These are phyloP conservation scores for Paramecium pentaurelia DNA, from an alignment of 73 alveolate species.

Conservation along the genomic window DNA sequence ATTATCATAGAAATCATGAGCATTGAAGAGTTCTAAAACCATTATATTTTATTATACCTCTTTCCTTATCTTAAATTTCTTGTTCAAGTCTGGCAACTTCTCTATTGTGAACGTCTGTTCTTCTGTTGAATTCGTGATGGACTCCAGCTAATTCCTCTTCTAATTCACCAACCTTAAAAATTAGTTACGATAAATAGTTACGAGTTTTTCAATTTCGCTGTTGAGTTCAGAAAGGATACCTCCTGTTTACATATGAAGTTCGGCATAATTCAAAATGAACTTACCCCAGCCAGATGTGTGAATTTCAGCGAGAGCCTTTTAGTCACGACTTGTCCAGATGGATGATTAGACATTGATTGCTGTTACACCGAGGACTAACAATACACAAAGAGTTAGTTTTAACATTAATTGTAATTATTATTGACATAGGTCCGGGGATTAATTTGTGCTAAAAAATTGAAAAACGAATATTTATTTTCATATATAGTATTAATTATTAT, in stretches of 20 bases:
- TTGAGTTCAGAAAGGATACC: constrained; percentile 21
- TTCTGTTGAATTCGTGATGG: constrained; percentile 19
- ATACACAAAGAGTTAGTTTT: background rate
- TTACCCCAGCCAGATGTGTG: constrained; percentile 21
- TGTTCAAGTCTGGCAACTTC: constrained; percentile 40
- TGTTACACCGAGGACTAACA: background rate
- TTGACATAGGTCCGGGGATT: background rate
- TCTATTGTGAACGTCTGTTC: constrained; percentile 42
- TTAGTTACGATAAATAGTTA: background rate
- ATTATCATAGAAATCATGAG: constrained; percentile 41
- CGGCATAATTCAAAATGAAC: constrained; percentile 45
- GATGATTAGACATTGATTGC: constrained; percentile 47
- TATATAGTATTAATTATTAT: background rate
- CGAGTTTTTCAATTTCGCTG: constrained; percentile 12
- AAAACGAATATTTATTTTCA: constrained; percentile 27
- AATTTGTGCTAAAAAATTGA: background rate
- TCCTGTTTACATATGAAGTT: constrained; percentile 42
- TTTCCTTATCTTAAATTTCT: constrained; percentile 40
- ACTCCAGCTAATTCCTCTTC: constrained; percentile 15
- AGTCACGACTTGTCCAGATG: constrained; percentile 19
- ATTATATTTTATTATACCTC: background rate
- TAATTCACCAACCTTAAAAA: constrained; percentile 6
- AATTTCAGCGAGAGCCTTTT: constrained; percentile 6
- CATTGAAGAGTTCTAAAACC: constrained; percentile 26
- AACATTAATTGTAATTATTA: constrained; percentile 2